Base-by-base conservation (phyloP, 106 monocot genomes). In the Chionographis japonica region DNA sequence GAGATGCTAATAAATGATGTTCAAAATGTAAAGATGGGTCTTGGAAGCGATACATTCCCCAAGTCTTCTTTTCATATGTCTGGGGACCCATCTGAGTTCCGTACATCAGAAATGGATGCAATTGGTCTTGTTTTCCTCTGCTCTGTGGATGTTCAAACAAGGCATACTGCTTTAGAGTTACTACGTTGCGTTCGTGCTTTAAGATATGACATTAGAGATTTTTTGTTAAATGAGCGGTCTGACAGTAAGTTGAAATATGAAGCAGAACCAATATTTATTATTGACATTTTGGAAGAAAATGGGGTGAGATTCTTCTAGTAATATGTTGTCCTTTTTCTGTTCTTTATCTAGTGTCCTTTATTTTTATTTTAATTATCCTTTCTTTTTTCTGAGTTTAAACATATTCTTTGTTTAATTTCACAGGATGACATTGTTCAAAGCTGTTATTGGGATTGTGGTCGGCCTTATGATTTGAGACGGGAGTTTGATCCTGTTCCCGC, bases 381-480 rank as follows among this genome's bases (percentile, higher is more conserved):
- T 52, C 12, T 56, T 14, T 66, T 62, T 56, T 19, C 58, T 40
- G 63, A 16, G 39, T 27, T 61, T 14, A 52, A 54, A n/a, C 8
- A 42, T 5, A 46, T 41, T 46, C 40, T 16, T 60, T 68, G 60
- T 36, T 70, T 36, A 20, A 46, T 41, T 61, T 54, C 57, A 7
- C 81, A 98, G 98, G 98, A 98, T 77, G 98, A 98, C 66, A 93
- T 98, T 79, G 90, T 98, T 63, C 90, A 93, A 67, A 93, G 83
- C 51, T 90, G 93, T 75, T 98, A 90, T 51, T 93, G 93, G 98
- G 98, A 98, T 76, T 83, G 87, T 4, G 87, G 80, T 46, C 87
- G 92, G 20, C 79, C 83, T 74, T 90, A 79, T 84, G 98, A 98
- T 84, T 66, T 93, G 57, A 87, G 75, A 66, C 82, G 90, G 38